A percentile compares a stretch with the other conserved stretches of the same genome.
Conservation (phyloP, 2,329 filamentous ascomycete genomes). For the Colletotrichum tofieldiae region DNA sequence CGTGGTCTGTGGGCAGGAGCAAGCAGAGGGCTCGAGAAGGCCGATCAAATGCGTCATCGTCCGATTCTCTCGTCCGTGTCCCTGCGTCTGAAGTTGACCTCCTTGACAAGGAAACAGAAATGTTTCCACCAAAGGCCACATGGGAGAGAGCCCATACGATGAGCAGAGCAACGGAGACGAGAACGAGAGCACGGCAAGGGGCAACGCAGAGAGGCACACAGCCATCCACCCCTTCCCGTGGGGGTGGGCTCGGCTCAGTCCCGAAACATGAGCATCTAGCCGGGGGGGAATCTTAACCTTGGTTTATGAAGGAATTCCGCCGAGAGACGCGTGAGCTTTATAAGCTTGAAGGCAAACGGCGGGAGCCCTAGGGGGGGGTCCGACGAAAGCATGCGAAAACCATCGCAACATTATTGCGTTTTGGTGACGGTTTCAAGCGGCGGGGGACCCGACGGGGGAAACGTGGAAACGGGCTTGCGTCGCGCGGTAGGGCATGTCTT, state of each 20-base stretch:
- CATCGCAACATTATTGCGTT: not conserved
- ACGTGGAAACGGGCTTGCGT: constrained; percentile 5
- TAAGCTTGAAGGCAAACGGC: not conserved
- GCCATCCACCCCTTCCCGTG: too few species aligned
- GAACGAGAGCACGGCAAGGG: not conserved
- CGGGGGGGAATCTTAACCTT: not conserved
- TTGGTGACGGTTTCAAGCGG: constrained; percentile 14
- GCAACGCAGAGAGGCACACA: too few species aligned
- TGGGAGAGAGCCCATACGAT: not conserved
- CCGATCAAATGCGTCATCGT: constrained; percentile 13
- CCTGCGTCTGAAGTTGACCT: not conserved
- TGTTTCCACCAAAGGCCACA: not conserved
- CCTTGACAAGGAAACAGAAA: constrained; percentile 1
- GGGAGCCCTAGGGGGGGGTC: too few species aligned
- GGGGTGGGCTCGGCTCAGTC: not conserved
- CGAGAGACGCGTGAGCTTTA: not conserved
- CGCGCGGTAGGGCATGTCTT: not conserved
- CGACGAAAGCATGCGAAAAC: not conserved
- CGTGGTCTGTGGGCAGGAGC: not conserved
- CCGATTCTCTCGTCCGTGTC: not conserved
- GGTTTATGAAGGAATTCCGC: too few species aligned
- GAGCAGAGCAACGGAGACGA: too few species aligned
- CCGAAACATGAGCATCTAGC: not conserved
- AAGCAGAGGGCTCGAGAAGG: too few species aligned
- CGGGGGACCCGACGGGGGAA: not conserved